Evolutionary conservation across 169 alveolate genomes (phyloP), one percentile per base, ranked within the genome.

Genomic region (Plasmodium knowlesi): DNA sequence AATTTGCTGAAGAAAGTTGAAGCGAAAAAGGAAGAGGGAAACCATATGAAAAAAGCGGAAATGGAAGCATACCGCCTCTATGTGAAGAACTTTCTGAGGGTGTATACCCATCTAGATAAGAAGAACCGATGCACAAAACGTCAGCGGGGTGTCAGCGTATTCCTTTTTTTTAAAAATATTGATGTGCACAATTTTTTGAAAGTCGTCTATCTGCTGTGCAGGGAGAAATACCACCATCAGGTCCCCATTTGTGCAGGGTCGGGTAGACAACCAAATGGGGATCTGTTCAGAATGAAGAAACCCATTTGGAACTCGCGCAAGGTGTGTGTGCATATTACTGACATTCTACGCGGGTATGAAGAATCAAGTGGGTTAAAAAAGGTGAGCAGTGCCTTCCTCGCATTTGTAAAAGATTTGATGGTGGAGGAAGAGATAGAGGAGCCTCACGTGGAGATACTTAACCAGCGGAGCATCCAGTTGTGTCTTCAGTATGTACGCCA

Each of bases 141-240:
- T 46, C 54, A 84, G 39, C 39, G 41, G 6, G 39, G 74, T 12
- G 19, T 16, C 32, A 6, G 39, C 43, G 85, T 50, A 19, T 10
- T 39, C 43, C 41, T 79, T 10, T 89, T 79, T 79, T 89, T 79
- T 80, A 76, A 79, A 79, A 80, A 89, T 79, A 19, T 89, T 61
- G 50, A 57, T 19, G n/a, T 73, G 14, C 37, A 28, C 37, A 34
- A 71, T 79, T 80, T 46, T 79, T 34, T 89, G 34, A 89, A 71
- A 57, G 50, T 89, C 19, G 32, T 53, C 16, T 79, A 89, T 79
- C 4, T 41, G 30, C 79, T 89, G 72, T 89, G 94, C 32, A 89
- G 72, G 50, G 34, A n/a, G 32, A 89, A 43, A 53, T 89, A 79
- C 61, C 22, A 57, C 25, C 25, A 89, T 67, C 41, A 67, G 37